A percentile compares a stretch with the other conserved stretches of the same genome.
These are phyloP conservation scores for Boletus reticulatus DNA, from an alignment of 768 basidiomycete genomes.

Conservation along the genomic window DNA sequence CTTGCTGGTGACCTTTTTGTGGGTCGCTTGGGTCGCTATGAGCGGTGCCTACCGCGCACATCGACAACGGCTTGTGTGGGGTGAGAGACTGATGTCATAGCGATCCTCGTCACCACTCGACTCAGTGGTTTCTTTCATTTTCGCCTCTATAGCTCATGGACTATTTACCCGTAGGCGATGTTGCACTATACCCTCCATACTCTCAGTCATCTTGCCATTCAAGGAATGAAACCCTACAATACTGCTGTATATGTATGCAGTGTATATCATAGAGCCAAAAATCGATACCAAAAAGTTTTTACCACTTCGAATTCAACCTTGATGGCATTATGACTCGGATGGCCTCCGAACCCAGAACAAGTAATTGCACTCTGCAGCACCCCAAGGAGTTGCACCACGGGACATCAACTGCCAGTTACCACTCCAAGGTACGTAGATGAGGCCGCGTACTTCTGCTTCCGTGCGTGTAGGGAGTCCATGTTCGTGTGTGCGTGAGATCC, in stretches of 20 bases:
- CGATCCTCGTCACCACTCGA: not conserved
- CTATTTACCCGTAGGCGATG: not conserved
- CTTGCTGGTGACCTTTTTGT: constrained; percentile 55
- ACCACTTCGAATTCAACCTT: not conserved
- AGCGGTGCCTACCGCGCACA: constrained; percentile 72
- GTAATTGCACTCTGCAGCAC: constrained; percentile 68
- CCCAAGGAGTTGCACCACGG: constrained; percentile 44
- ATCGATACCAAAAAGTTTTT: not conserved
- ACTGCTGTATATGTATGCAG: constrained; percentile 10
- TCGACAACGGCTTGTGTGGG: constrained; percentile 74
- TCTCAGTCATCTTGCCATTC: not conserved
- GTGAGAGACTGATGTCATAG: constrained; percentile 67
- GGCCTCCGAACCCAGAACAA: constrained; percentile 88
- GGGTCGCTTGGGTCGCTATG: constrained; percentile 59
- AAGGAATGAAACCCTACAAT: not conserved
- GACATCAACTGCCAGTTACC: constrained; percentile 71
- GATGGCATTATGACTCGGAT: constrained; percentile 3
- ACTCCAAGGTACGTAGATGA: constrained; percentile 71
- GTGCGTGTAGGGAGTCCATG: constrained; percentile 52
- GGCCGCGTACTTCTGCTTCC: constrained; percentile 78
- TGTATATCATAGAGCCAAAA: constrained; percentile 15
- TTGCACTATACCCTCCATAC: not conserved
- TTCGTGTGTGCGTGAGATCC: constrained; percentile 56
- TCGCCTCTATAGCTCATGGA: not conserved
- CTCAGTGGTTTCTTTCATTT: not conserved